These are phyloP conservation scores for Babesia microti DNA, from an alignment of 169 alveolate species.

Conservation along the genomic window DNA sequence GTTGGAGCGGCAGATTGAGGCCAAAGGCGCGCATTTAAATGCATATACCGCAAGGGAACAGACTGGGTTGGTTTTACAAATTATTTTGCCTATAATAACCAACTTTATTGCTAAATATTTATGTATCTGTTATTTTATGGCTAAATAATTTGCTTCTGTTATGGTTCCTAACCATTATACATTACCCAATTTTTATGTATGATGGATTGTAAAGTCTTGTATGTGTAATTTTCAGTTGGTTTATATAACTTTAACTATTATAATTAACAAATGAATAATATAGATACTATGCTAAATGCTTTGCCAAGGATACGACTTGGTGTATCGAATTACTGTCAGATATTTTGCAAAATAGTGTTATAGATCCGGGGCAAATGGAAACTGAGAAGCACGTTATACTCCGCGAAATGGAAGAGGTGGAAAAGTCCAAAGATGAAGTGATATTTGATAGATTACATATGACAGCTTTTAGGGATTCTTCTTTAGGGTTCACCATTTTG, in stretches of 20 bases:
- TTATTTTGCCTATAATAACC: no score
- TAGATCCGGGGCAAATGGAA: slow-evolving; percentile 73
- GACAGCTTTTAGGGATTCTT: slow-evolving; percentile 79
- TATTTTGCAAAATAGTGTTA: slow-evolving; percentile 76
- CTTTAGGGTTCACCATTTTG: slow-evolving; percentile 81
- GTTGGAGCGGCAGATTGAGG: slow-evolving; percentile 88
- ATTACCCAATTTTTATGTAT: no score
- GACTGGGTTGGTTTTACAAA: slow-evolving; percentile 73
- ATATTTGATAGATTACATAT: slow-evolving; percentile 77
- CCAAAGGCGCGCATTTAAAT: slow-evolving; percentile 89
- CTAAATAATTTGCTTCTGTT: no score
- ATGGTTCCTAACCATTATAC: no score
- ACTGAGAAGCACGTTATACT: slow-evolving; percentile 82
- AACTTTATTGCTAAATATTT: no score
- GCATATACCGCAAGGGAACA: slow-evolving; percentile 96
- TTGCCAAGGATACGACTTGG: slow-evolving; percentile 67
- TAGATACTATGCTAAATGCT: slow-evolving; percentile 69
- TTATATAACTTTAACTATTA: neutral
- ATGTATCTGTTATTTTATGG: no score
- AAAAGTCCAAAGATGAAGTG: slow-evolving; percentile 81
- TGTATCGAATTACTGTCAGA: slow-evolving; percentile 86
- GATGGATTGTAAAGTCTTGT: no score
- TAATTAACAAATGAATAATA: neutral
- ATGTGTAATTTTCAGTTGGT: no score
- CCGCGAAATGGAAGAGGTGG: slow-evolving; percentile 89